phyloP scores from a whole-genome alignment of 73 alveolate species.

The Paramecium octaurelia region DNA sequence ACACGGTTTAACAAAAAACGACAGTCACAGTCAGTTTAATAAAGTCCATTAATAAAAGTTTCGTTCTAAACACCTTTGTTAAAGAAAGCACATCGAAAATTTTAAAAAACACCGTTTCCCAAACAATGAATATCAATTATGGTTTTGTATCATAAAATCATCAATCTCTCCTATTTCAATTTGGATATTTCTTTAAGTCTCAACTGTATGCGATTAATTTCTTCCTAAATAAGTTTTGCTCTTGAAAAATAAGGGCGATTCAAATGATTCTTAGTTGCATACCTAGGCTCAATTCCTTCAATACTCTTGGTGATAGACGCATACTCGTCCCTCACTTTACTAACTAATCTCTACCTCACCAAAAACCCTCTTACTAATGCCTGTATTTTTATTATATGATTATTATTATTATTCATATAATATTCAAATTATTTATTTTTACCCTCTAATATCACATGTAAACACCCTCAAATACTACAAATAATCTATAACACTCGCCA shows the following conservation, averaged over 20 bases:
- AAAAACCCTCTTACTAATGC: not conserved
- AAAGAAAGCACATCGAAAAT: not conserved
- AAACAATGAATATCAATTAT: not conserved
- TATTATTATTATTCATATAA: not conserved
- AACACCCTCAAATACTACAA: constrained; percentile 3
- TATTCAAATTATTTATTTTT: not conserved
- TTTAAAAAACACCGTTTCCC: constrained; percentile 9
- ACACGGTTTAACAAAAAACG: not conserved
- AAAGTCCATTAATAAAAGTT: not conserved
- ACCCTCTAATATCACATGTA: not conserved
- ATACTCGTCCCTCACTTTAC: not conserved
- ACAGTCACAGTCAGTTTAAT: not conserved
- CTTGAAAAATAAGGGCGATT: not conserved
- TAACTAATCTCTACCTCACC: not conserved
- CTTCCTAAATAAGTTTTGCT: not conserved
- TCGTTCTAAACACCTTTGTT: not conserved
- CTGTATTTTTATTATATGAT: not conserved
- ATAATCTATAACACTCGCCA: not conserved
- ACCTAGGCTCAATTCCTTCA: not conserved
- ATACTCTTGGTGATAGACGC: not conserved
- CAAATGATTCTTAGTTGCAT: not conserved
- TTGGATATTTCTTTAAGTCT: not conserved
- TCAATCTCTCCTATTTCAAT: not conserved
- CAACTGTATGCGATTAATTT: not conserved
- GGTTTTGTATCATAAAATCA: not conserved